Evolutionary conservation across 202 grass and related monocot genomes (phyloP).

Genomic region (Setaria viridis): DNA sequence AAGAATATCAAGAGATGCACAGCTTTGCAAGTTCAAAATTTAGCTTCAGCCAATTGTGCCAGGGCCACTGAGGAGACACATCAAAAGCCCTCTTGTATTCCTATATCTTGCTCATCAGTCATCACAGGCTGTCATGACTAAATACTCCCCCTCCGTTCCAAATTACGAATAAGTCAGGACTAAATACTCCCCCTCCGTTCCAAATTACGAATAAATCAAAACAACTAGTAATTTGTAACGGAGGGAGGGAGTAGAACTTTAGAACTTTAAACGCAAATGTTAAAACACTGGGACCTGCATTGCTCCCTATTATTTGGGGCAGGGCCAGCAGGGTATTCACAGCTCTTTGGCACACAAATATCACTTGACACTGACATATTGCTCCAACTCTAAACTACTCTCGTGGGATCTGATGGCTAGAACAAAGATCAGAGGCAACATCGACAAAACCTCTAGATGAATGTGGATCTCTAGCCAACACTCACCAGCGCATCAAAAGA

Average conservation of each 20-base stretch:
- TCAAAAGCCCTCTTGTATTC: background rate
- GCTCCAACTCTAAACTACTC: background rate
- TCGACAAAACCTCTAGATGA: background rate
- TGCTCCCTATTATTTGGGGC: slow-evolving; percentile 1
- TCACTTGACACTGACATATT: slow-evolving; percentile 13
- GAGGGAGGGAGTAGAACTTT: too few relatives aligned
- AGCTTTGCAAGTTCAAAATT: slow-evolving; percentile 1
- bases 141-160: too few relatives aligned
- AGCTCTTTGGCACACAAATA: slow-evolving; percentile 3
- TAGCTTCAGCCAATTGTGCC: background rate
- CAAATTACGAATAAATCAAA: too few relatives aligned
- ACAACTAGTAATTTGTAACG: too few relatives aligned
- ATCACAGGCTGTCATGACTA: background rate
- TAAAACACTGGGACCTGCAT: background rate
- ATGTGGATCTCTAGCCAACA: background rate
- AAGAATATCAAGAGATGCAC: background rate
- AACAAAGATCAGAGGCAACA: background rate
- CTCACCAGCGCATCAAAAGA: slow-evolving; percentile 5
- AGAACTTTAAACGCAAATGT: background rate
- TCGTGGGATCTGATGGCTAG: background rate
- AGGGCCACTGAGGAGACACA: background rate
- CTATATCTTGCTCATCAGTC: background rate
- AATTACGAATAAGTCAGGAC: too few relatives aligned
- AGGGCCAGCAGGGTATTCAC: slow-evolving; percentile 12
- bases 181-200: too few relatives aligned